A percentile compares a stretch with the other conserved stretches of the same genome.
phyloP scores from a whole-genome alignment of 2,329 filamentous ascomycete genomes.

The Fusarium sp. region DNA sequence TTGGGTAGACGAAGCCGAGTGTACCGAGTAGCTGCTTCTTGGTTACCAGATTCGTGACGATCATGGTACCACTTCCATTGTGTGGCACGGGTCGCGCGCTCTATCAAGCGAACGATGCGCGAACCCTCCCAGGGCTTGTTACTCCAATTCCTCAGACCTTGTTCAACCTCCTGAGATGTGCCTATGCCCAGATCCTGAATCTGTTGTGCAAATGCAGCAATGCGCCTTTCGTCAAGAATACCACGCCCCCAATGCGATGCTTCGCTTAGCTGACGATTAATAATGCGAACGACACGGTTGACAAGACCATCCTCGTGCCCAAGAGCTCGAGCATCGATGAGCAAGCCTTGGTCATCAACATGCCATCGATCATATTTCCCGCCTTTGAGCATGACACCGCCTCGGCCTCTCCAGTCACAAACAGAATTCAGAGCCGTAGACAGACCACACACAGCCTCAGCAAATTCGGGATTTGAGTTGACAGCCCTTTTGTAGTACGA shows the following conservation, averaged over 20 bases:
- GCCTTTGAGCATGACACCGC: conserved; percentile 80
- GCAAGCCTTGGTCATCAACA: conserved; percentile 84
- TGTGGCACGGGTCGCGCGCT: conserved; percentile 82
- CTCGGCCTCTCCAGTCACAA: conserved; percentile 91
- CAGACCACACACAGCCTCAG: conserved; percentile 94
- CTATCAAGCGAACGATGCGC: conserved; percentile 82
- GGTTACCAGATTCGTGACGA: conserved; percentile 72
- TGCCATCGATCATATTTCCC: conserved; percentile 91
- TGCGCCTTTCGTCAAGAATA: conserved; percentile 67
- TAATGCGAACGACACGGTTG: conserved; percentile 89
- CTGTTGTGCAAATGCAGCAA: conserved; percentile 63
- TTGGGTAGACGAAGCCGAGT: conserved; percentile 78
- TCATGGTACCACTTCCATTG: conserved; percentile 92
- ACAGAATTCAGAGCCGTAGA: conserved; percentile 96
- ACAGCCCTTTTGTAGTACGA: conserved; percentile 92
- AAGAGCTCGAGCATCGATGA: conserved; percentile 75
- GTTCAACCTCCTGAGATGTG: conserved; percentile 52
- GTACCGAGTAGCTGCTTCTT: conserved; percentile 70
- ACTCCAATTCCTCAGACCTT: conserved; percentile 69
- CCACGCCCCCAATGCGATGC: conserved; percentile 88
- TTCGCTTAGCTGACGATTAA: conserved; percentile 86
- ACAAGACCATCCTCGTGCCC: conserved; percentile 81
- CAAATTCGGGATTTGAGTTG: conserved; percentile 91
- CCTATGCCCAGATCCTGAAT: conserved; percentile 56
- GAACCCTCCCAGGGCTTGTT: conserved; percentile 89